Base-by-base conservation (phyloP, 2,329 filamentous ascomycete genomes). In the Chaetomiaceae sp. region DNA sequence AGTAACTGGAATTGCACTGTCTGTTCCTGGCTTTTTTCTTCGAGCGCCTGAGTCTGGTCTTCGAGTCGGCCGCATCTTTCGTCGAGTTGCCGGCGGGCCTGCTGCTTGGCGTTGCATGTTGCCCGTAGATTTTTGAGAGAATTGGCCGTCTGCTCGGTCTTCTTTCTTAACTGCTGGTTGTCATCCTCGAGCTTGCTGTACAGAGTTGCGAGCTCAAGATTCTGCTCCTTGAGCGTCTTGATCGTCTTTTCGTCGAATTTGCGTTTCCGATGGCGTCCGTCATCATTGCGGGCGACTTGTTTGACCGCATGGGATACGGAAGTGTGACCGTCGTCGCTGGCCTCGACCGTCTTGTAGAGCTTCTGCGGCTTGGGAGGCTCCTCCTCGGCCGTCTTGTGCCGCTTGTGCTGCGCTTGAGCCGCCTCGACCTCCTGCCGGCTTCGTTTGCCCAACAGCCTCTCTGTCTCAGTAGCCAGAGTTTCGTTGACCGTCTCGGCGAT, bases 151-250 rank as follows among this genome's bases (percentile, higher is more conserved):
- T 42, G 45, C 38, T 46, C 41, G 8, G 39, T 32, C 12, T 51
- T 17, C 1, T 37, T 18, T 14, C 24, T 26, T n/a, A 37, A 12
- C n/a, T 17, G 39, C 18, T 41, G 27, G n/a, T 7, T 37, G 17
- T 9, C 15, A 1, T 19, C 38, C 11, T 48, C 33, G 9, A 51
- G 35, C 19, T 30, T 34, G 17, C 20, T 18, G 38, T 14, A 35
- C 1, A 11, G 7, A 15, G 22, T 10, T 1, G 18, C 33, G 7
- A 45, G 15, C 14, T 45, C 24, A 6, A 24, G 20, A 11, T 38
- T 11, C 11, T 38, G 19, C 12, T 36, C 34, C 18, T 39, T 42
- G 11, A 48, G 41, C 26, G 12, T 46, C 32, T 47, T 45, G 38
- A 48, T 37, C 26, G 12, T 46, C 32, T 47, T 45, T 33, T 24